Evolutionary conservation across 495 filamentous ascomycete species (phyloP).

Genomic region (Hyaloscypha finlandica): DNA sequence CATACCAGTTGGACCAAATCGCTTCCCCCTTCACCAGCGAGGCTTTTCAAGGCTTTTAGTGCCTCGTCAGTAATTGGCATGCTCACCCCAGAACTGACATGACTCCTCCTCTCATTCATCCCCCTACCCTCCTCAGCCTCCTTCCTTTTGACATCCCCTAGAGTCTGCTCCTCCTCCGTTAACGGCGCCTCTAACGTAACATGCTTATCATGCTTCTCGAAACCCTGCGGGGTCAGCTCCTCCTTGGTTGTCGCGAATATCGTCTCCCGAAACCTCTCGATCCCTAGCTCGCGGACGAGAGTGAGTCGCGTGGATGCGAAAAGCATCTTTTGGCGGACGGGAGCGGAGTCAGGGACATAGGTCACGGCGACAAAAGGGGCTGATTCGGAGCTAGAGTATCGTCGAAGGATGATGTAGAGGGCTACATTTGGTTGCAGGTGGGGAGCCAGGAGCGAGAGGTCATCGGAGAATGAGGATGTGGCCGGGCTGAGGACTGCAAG

Average conservation of each 20-base stretch:
- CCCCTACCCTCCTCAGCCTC: slow-evolving; percentile 80
- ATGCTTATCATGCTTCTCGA: slow-evolving; percentile 74
- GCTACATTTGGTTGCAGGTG: slow-evolving; percentile 73
- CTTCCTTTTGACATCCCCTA: slow-evolving; percentile 74
- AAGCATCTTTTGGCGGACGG: slow-evolving; percentile 93
- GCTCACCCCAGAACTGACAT: slow-evolving; percentile 53
- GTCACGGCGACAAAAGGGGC: slow-evolving; percentile 73
- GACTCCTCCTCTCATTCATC: slow-evolving; percentile 60
- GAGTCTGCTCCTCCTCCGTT: slow-evolving; percentile 81
- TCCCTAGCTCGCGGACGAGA: slow-evolving; percentile 81
- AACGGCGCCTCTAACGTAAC: slow-evolving; percentile 70
- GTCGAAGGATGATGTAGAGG: slow-evolving; percentile 83
- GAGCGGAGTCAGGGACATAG: slow-evolving; percentile 87
- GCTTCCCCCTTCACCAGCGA: slow-evolving; percentile 50
- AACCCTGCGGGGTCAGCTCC: slow-evolving; percentile 71
- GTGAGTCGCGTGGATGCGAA: slow-evolving; percentile 88
- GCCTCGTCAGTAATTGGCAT: slow-evolving; percentile 70
- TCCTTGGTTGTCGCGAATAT: slow-evolving; percentile 75
- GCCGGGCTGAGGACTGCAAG: slow-evolving; percentile 54
- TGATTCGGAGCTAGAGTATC: slow-evolving; percentile 48
- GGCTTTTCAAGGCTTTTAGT: slow-evolving; percentile 59
- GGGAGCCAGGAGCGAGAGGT: slow-evolving; percentile 57
- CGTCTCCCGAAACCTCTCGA: slow-evolving; percentile 79
- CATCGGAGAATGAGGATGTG: slow-evolving; percentile 60
- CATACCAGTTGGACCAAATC: slow-evolving; percentile 81